phyloP scores from a whole-genome alignment of 805 yeast genomes.

The Candida morakotiae region DNA sequence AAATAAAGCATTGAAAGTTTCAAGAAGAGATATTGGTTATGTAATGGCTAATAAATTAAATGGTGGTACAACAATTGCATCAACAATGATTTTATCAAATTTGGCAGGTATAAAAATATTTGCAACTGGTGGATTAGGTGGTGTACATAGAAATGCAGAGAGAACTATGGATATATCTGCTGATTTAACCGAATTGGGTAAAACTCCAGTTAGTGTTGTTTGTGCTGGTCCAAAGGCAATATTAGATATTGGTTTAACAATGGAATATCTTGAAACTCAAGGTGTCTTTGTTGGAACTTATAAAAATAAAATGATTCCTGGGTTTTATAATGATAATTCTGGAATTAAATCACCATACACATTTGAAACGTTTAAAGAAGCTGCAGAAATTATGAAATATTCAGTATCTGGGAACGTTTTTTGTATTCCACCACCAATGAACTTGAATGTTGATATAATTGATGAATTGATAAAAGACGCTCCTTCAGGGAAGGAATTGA shows the following conservation, averaged over 20 bases:
- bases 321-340: conserved; percentile 75
- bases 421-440: conserved; percentile 77
- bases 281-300: conserved; percentile 81
- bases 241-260: conserved; percentile 71
- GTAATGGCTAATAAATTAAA: conserved; percentile 58
- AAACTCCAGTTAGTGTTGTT: conserved; percentile 84
- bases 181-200: conserved; percentile 78
- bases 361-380: conserved; percentile 48
- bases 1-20: conserved; percentile 54
- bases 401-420: conserved; percentile 65
- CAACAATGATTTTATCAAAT: conserved; percentile 78
- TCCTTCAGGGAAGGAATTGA: conserved; percentile 62
- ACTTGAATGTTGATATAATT: conserved; percentile 61
- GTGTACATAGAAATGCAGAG: conserved; percentile 80
- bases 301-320: conserved; percentile 58
- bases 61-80: conserved; percentile 90
- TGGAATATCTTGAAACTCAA: conserved; percentile 86
- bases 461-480: conserved; percentile 59
- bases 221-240: conserved; percentile 91
- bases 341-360: conserved; percentile 69
- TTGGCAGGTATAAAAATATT: conserved; percentile 76
- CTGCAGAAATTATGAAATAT: conserved; percentile 58
- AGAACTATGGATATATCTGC: conserved; percentile 78
- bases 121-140: conserved; percentile 93
- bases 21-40: conserved; percentile 75